Percentiles rank a stretch among this genome's conserved stretches.
These are phyloP conservation scores for Gymnopus androsaceus DNA, from an alignment of 1,284 basidiomycete genomes.

Conservation along the genomic window DNA sequence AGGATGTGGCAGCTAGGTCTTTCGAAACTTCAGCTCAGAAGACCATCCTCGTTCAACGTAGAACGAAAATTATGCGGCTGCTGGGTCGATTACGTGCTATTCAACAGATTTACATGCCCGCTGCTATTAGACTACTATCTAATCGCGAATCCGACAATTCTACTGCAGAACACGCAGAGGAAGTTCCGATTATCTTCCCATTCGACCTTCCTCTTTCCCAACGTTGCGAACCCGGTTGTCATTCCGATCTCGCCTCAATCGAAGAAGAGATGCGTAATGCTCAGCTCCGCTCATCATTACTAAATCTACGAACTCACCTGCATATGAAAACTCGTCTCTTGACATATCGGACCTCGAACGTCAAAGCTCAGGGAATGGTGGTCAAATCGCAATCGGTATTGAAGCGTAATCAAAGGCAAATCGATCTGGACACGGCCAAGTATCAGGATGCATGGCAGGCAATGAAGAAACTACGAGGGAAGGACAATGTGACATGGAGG, in stretches of 20 bases:
- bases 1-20: no score
- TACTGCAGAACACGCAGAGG: neutral
- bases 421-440: neutral
- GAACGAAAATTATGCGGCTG: no score
- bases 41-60: no score
- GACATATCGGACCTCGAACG: no score
- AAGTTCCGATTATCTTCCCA: neutral
- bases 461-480: neutral
- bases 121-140: no score
- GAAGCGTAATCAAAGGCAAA: constrained; percentile 5
- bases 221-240: neutral
- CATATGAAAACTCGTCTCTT: constrained; percentile 1
- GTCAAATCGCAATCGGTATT: neutral
- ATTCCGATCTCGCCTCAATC: neutral
- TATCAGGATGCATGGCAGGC: neutral
- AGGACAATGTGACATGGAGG: neutral
- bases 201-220: neutral
- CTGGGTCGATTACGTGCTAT: no score
- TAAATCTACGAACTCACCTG: constrained; percentile 2
- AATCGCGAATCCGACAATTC: no score
- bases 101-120: no score
- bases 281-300: neutral
- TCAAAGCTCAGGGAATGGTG: neutral
- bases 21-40: no score
- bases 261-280: constrained; percentile 3